Evolutionary conservation across 768 basidiomycete species (phyloP).

Genomic region (Strobilomyces echinocephalus): DNA sequence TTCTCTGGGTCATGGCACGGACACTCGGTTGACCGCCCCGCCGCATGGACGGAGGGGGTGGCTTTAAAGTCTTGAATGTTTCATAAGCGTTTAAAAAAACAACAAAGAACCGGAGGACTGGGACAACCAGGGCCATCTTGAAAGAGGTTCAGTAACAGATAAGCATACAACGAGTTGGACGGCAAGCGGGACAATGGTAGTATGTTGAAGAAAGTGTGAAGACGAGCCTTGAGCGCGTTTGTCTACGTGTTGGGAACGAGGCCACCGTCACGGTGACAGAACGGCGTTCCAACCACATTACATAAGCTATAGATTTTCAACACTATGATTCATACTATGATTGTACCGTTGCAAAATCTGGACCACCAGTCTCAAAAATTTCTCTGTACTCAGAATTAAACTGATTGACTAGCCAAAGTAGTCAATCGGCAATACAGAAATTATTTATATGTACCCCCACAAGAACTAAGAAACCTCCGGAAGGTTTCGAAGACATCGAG

Average conservation of each 20-base stretch:
- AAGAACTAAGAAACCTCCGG: conserved; percentile 90
- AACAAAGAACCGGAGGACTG: conserved; percentile 61
- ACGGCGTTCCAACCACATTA: conserved; percentile 11
- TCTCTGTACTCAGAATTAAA: too few relatives aligned
- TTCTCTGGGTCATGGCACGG: conserved; percentile 67
- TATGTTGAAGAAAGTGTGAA: neutral
- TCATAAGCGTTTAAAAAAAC: conserved; percentile 79
- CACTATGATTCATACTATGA: too few relatives aligned
- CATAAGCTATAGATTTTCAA: conserved; percentile 17
- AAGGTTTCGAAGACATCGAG: conserved; percentile 94
- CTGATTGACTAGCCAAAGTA: too few relatives aligned
- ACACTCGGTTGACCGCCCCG: conserved; percentile 56
- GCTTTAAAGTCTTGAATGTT: conserved; percentile 77
- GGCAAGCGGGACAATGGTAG: neutral
- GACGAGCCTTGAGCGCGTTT: conserved; percentile 5
- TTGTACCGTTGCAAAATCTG: too few relatives aligned
- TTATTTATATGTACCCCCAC: too few relatives aligned
- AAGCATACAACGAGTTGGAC: conserved; percentile 5
- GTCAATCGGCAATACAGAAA: too few relatives aligned
- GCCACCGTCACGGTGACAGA: neutral
- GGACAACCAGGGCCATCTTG: conserved; percentile 64
- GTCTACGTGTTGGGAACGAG: conserved; percentile 10
- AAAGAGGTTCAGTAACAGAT: conserved; percentile 4
- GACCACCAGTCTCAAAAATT: too few relatives aligned
- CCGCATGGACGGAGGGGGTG: conserved; percentile 49